phyloP scores from a whole-genome alignment of 306 rosid species.

The Glycine tomentella region DNA sequence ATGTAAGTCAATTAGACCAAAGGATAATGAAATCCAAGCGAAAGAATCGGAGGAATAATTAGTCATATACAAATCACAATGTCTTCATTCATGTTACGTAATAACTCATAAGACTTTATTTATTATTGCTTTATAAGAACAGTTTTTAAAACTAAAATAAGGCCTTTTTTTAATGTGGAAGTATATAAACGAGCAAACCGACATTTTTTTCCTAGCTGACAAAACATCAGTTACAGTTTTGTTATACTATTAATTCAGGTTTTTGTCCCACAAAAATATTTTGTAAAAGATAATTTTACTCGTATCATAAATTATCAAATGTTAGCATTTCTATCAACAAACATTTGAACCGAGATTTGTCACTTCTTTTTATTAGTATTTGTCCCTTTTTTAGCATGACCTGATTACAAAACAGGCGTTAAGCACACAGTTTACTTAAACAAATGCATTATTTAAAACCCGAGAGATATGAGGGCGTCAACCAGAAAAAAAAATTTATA shows the following conservation, averaged over 20 bases:
- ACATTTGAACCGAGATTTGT: background rate
- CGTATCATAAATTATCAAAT: background rate
- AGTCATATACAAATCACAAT: slow-evolving; percentile 10
- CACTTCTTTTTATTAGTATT: background rate
- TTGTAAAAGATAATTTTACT: background rate
- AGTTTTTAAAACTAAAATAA: background rate
- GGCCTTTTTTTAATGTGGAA: background rate
- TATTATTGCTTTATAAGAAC: background rate
- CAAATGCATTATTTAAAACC: background rate
- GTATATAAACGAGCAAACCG: background rate
- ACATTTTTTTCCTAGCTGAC: background rate
- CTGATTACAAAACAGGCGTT: slow-evolving; percentile 5
- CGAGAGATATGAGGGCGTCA: background rate
- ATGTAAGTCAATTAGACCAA: slow-evolving; percentile 25
- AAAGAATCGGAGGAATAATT: slow-evolving; percentile 43
- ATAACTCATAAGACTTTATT: background rate
- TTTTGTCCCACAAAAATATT: background rate
- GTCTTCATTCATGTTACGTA: slow-evolving; percentile 1
- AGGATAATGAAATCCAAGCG: slow-evolving; percentile 38
- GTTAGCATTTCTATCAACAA: background rate
- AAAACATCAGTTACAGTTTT: background rate
- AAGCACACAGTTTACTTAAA: slow-evolving; percentile 21
- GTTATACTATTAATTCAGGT: background rate
- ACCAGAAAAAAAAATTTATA: background rate
- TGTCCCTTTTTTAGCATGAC: background rate